Evolutionary conservation across 176 grass and related monocot genomes (phyloP).

Genomic region (Microstegium vimineum): DNA sequence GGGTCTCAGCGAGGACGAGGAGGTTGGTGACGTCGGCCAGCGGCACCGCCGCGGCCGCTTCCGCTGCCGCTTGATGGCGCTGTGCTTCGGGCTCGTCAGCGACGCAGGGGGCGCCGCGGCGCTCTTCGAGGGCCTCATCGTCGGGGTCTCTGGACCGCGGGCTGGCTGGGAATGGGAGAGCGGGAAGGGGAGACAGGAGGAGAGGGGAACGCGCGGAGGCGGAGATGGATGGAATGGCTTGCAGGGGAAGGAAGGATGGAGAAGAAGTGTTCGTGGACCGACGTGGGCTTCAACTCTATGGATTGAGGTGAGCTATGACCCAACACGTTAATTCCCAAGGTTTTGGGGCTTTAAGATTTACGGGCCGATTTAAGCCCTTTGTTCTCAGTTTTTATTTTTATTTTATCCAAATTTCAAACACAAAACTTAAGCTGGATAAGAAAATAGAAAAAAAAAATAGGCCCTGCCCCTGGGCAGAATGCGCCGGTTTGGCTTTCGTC

Average conservation of each 20-base stretch:
- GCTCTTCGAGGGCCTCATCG: background rate
- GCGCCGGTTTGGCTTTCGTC: no score
- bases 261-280: background rate
- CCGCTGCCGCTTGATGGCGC: constrained; percentile 19
- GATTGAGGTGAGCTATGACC: background rate
- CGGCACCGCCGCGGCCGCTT: constrained; percentile 6
- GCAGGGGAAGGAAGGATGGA: background rate
- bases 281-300: background rate
- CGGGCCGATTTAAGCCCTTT: background rate
- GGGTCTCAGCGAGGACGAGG: background rate
- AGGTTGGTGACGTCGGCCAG: constrained; percentile 57
- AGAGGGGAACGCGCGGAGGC: background rate
- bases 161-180: background rate
- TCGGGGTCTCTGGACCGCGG: background rate
- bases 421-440: background rate
- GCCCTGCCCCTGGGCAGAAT: no score
- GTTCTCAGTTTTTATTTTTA: no score
- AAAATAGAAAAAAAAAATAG: no score
- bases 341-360: background rate
- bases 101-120: background rate
- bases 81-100: background rate
- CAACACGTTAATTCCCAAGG: background rate
- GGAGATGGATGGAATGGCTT: background rate
- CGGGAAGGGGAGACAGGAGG: background rate
- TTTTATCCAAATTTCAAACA: background rate